Conservation (phyloP, 2,329 filamentous ascomycete species). For the Trichophyton verrucosum region DNA sequence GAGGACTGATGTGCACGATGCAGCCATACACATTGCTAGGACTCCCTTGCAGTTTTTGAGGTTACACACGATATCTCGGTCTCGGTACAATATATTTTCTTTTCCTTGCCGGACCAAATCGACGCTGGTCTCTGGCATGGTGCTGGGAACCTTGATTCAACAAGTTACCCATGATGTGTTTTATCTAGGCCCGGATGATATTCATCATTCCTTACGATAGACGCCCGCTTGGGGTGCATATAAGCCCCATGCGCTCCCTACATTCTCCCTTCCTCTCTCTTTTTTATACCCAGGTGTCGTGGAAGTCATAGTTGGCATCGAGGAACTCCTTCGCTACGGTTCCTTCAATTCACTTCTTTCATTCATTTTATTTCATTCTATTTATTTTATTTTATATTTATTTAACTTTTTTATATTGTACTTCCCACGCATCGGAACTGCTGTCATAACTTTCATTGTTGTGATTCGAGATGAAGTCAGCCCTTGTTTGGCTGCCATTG, state of each 20-base stretch:
- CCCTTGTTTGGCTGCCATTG: constrained; percentile 16
- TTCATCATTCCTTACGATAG: neutral
- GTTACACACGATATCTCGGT: neutral
- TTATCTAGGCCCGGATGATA: neutral
- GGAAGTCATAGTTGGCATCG: neutral
- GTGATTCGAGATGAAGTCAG: constrained; percentile 16
- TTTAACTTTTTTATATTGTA: too few species aligned
- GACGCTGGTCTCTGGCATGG: neutral
- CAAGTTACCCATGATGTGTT: neutral
- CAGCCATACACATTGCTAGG: neutral
- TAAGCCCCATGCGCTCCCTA: neutral
- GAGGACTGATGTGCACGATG: neutral
- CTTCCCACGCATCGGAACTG: neutral
- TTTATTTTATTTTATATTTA: neutral
- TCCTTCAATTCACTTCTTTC: constrained; percentile 22
- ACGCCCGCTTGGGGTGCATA: neutral
- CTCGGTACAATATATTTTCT: neutral
- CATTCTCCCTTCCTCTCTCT: neutral
- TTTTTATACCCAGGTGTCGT: neutral
- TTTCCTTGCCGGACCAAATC: neutral
- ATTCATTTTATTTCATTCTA: neutral
- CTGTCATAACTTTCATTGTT: neutral
- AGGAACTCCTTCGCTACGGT: constrained; percentile 39
- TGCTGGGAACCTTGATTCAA: neutral
- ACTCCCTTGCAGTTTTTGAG: neutral